These are phyloP conservation scores for Naganishia sp. DNA, from an alignment of 1,284 basidiomycete genomes.

Conservation along the genomic window DNA sequence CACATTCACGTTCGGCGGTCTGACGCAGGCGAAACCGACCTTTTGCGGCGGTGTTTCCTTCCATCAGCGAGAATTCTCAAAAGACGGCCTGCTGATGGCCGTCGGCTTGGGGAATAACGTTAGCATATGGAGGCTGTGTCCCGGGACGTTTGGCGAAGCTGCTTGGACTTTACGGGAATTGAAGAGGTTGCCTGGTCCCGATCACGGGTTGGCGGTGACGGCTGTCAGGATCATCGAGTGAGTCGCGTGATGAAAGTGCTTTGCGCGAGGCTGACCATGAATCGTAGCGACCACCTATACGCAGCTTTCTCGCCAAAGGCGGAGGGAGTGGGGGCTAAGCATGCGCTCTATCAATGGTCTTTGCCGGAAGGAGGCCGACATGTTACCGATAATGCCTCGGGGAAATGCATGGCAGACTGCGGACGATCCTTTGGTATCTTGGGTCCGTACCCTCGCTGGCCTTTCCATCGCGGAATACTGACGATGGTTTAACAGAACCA, in stretches of 20 bases:
- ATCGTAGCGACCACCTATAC: constrained; percentile 49
- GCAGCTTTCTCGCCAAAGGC: constrained; percentile 39
- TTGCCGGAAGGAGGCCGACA: constrained; percentile 51
- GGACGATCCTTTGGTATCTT: constrained; percentile 48
- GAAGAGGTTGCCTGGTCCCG: constrained; percentile 43
- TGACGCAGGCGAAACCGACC: neutral
- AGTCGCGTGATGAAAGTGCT: constrained; percentile 28
- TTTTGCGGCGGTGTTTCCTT: constrained; percentile 51
- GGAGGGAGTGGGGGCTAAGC: constrained; percentile 34
- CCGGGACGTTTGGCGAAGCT: constrained; percentile 25
- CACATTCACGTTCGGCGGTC: constrained; percentile 15
- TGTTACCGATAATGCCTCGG: constrained; percentile 43
- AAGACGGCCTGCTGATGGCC: constrained; percentile 45
- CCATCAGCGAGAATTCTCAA: constrained; percentile 49
- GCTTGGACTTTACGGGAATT: constrained; percentile 37
- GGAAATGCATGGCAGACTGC: constrained; percentile 49
- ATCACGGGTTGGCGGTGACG: constrained; percentile 42
- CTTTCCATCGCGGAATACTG: neutral
- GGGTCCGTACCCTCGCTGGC: constrained; percentile 35
- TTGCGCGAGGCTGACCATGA: constrained; percentile 1
- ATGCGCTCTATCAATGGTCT: constrained; percentile 50
- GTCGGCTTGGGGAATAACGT: constrained; percentile 44
- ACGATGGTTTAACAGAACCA: constrained; percentile 41
- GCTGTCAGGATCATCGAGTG: constrained; percentile 52
- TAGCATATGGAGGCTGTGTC: constrained; percentile 47